These are phyloP conservation scores for Rhodomyrtus psidioides DNA, from an alignment of 441 rosid species.

Conservation along the genomic window DNA sequence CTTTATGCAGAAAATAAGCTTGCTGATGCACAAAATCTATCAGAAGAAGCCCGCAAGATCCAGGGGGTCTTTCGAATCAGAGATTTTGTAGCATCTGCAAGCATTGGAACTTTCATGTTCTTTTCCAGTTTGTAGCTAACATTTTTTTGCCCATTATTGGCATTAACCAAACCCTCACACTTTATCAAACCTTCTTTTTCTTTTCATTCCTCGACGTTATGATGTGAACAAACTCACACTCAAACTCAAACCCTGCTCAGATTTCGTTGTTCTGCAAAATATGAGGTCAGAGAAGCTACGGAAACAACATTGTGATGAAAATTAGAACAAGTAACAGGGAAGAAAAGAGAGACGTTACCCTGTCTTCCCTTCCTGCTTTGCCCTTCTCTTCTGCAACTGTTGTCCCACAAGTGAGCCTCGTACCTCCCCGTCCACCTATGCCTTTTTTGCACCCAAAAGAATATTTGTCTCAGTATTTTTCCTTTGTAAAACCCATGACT, in stretches of 20 bases:
- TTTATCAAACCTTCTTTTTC: not conserved
- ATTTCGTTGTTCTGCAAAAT: not conserved
- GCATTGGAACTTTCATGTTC: not conserved
- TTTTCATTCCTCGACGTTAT: not conserved
- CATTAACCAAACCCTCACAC: not conserved
- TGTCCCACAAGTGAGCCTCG: conserved; percentile 98
- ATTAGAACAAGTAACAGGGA: not conserved
- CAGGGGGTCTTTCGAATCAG: not conserved
- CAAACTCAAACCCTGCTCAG: not conserved
- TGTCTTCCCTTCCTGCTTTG: conserved; percentile 97
- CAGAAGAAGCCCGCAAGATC: not conserved
- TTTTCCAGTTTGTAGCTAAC: not conserved
- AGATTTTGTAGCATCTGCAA: not conserved
- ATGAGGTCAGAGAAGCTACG: not conserved
- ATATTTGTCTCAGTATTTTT: not conserved
- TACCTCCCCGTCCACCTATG: conserved; percentile 99
- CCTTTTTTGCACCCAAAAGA: conserved; percentile 18
- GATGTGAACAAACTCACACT: not conserved
- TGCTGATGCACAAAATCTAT: not conserved
- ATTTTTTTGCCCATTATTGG: not conserved
- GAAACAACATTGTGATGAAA: not conserved
- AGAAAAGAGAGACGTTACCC: conserved; percentile 30
- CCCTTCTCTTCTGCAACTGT: conserved; percentile 93
- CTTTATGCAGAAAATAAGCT: not conserved
- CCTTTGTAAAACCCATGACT: not conserved